Conservation (phyloP, 371 early-diverging fungal genomes). For the Syncephalastrum racemosum region DNA sequence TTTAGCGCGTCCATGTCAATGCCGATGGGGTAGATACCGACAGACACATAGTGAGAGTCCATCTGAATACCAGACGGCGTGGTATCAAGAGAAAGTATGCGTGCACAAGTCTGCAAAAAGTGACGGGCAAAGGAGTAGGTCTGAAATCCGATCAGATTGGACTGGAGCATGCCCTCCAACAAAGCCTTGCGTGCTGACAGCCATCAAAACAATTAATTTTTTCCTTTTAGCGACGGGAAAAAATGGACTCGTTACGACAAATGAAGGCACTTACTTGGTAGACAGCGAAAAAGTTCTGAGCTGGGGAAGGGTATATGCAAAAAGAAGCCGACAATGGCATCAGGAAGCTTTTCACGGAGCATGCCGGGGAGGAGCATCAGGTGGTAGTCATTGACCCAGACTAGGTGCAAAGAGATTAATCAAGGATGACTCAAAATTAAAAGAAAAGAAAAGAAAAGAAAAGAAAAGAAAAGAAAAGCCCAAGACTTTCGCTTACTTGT, state of each 20-base stretch:
- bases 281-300: constrained; percentile 92
- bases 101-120: constrained; percentile 90
- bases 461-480: constrained; percentile 52
- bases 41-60: constrained; percentile 76
- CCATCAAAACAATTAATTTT: constrained; percentile 27
- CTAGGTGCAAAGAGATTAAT: constrained; percentile 26
- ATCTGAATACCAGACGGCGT: constrained; percentile 85
- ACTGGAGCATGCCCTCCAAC: constrained; percentile 88
- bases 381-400: constrained; percentile 99
- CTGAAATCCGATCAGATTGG: constrained; percentile 93
- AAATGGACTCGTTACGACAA: no score
- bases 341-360: constrained; percentile 79
- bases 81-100: constrained; percentile 86
- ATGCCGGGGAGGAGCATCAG: constrained; percentile 88
- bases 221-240: no score
- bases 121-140: constrained; percentile 96
- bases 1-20: constrained; percentile 79
- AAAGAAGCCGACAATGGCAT: constrained; percentile 92
- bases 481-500: constrained; percentile 56
- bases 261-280: constrained; percentile 74
- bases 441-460: constrained; percentile 55
- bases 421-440: neutral
- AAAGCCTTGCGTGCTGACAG: constrained; percentile 81
- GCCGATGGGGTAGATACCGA: constrained; percentile 98
- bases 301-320: constrained; percentile 97